phyloP scores from a whole-genome alignment of 1,284 basidiomycete species.

The Trichosporon sp. region DNA sequence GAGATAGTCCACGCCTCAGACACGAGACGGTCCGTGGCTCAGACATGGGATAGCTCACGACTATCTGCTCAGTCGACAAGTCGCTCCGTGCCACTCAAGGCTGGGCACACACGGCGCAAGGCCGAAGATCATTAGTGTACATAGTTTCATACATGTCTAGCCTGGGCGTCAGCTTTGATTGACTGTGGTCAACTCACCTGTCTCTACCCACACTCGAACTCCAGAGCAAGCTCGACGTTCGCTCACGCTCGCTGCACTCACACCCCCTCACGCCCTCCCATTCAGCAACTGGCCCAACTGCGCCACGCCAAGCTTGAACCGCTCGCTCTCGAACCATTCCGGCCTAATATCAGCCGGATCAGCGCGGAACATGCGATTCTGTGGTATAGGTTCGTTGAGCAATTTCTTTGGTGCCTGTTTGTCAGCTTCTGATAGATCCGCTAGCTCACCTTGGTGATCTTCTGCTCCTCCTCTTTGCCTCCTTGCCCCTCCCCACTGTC shows the following conservation, averaged over 20 bases:
- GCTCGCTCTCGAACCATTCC: conserved; percentile 32
- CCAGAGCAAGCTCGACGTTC: background rate
- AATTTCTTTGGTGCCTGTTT: background rate
- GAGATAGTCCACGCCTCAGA: no score
- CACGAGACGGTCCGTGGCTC: no score
- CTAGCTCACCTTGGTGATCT: background rate
- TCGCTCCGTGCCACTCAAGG: no score
- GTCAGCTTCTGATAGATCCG: background rate
- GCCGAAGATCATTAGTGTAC: background rate
- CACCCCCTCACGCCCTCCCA: background rate
- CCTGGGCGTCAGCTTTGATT: background rate
- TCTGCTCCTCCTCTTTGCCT: background rate
- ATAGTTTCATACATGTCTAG: background rate
- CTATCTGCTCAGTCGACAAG: no score
- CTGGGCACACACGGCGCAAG: no score
- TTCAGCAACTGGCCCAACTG: conserved; percentile 36
- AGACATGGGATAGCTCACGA: no score
- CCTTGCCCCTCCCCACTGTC: no score
- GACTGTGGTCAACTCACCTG: background rate
- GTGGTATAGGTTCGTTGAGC: conserved; percentile 17
- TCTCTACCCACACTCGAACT: no score
- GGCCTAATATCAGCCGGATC: conserved; percentile 35
- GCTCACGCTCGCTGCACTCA: background rate
- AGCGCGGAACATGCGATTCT: conserved; percentile 30
- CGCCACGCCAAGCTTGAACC: conserved; percentile 34